Evolutionary conservation across 129 eudicot genomes (phyloP), one percentile per base, ranked within the genome.

Genomic region (Flaveria linearis): DNA sequence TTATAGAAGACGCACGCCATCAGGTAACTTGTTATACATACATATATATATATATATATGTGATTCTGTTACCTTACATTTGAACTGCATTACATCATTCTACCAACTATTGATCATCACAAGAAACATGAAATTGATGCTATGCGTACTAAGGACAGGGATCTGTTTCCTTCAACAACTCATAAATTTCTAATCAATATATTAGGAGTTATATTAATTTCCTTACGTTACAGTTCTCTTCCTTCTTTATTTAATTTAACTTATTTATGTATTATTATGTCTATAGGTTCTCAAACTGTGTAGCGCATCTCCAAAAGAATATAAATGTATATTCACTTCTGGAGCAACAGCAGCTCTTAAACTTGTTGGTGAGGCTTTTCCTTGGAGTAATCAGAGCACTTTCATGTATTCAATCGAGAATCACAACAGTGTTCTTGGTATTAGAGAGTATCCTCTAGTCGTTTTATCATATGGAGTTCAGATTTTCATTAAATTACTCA

Each of bases 311-410:
- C 90, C 96, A 2, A 80, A 84, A 84, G 98, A 94, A 75, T 94
- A 94, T 80, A 88, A 84, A 65, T 91, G 97, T 75, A 88, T 94
- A 73, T 94, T 94, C 78, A 94, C 98, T 42, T 87, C 97, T 23
- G 98, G 98, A 73, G 97, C 98, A 78, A 94, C 98, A 23, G 92
- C 96, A 20, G 97, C 98, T 61, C 82, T 94, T 42, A 94, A 94
- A 76, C 96, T 94, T 81, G 90, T 94, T 67, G 98, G 98, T 1
- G 98, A 94, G 85, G 88, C 97, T 47, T 94, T 94, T 86, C 98
- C 98, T 45, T 94, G 97, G 96, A 87, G 87, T 74, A 75, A 82
- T 77, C 73, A 81, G 70, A 94, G 98, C 88, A 82, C 82, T 51
- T 94, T 87, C 71, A 89, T 87, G 92, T 94, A 91, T 60, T 89